Evolutionary conservation across 169 alveolate species (phyloP).

Genomic region (Ichthyophthirius multifiliis): DNA sequence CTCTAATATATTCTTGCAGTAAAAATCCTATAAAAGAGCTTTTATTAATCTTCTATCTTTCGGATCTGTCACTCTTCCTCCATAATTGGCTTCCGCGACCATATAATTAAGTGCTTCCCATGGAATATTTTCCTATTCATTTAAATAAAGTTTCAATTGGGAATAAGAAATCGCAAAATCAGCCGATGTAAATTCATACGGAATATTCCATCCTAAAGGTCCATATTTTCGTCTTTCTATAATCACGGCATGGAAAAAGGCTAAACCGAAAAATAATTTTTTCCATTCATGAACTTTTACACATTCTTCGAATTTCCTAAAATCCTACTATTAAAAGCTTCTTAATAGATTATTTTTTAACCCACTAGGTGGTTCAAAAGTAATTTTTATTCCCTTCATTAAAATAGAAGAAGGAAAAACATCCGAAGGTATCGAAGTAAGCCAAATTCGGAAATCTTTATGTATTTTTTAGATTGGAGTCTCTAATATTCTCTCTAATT

Average conservation of each 20-base stretch:
- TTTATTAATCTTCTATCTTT: constrained; percentile 82
- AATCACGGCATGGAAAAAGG: constrained; percentile 88
- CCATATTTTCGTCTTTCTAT: constrained; percentile 90
- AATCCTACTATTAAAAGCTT: constrained; percentile 50
- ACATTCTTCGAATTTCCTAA: constrained; percentile 71
- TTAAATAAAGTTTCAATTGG: constrained; percentile 89
- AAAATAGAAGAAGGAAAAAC: constrained; percentile 86
- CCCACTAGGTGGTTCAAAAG: constrained; percentile 95
- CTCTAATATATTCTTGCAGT: constrained; percentile 82
- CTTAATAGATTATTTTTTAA: constrained; percentile 57
- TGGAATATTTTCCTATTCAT: constrained; percentile 87
- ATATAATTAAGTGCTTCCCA: constrained; percentile 87
- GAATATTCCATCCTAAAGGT: constrained; percentile 91
- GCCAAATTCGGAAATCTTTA: constrained; percentile 88
- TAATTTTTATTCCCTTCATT: constrained; percentile 91
- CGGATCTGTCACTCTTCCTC: constrained; percentile 91
- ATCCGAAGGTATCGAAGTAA: constrained; percentile 89
- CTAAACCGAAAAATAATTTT: constrained; percentile 81
- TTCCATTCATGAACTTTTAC: constrained; percentile 72
- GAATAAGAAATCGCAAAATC: constrained; percentile 84
- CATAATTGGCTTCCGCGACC: constrained; percentile 91
- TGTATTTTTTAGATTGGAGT: constrained; percentile 57
- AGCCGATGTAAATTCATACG: constrained; percentile 85
- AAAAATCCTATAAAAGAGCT: constrained; percentile 82
- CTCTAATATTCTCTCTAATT: constrained; percentile 81